These are phyloP conservation scores for Thalassiosira profunda DNA, from an alignment of 108 stramenopile species.

Conservation along the genomic window DNA sequence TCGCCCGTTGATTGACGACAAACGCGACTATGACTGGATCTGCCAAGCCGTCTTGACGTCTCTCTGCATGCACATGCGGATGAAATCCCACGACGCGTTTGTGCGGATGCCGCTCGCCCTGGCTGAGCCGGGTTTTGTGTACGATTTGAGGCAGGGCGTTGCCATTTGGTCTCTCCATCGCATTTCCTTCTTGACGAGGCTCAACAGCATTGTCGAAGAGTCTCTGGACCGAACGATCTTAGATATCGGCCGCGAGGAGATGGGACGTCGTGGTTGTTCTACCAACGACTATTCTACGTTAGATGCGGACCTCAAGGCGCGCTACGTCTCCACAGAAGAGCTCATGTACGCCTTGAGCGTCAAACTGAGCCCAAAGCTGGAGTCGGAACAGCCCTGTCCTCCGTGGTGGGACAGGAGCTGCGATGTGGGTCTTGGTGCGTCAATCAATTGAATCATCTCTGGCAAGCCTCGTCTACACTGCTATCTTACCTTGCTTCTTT, in stretches of 20 bases:
- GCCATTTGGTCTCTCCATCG: conserved; percentile 76
- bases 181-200: conserved; percentile 64
- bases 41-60: conserved; percentile 61
- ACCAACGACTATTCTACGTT: conserved; percentile 62
- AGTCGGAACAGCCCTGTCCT: conserved; percentile 41
- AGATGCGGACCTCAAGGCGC: conserved; percentile 76
- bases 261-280: conserved; percentile 79
- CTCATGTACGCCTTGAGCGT: conserved; percentile 58
- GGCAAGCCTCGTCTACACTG: too few relatives aligned
- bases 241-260: conserved; percentile 75
- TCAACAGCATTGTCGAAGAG: conserved; percentile 65
- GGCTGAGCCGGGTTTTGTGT: conserved; percentile 66
- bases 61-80: conserved; percentile 57
- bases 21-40: conserved; percentile 67
- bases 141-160: conserved; percentile 61
- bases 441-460: too few relatives aligned
- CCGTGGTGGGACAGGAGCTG: conserved; percentile 89
- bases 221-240: conserved; percentile 59
- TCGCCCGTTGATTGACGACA: conserved; percentile 28
- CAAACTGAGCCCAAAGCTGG: conserved; percentile 23
- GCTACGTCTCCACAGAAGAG: conserved; percentile 79
- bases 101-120: conserved; percentile 70
- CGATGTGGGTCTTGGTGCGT: conserved; percentile 75
- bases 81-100: conserved; percentile 55
- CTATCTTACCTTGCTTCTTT: neutral